Evolutionary conservation across 768 basidiomycete species (phyloP).

Genomic region (Cystobasidiopsis lactophilus): DNA sequence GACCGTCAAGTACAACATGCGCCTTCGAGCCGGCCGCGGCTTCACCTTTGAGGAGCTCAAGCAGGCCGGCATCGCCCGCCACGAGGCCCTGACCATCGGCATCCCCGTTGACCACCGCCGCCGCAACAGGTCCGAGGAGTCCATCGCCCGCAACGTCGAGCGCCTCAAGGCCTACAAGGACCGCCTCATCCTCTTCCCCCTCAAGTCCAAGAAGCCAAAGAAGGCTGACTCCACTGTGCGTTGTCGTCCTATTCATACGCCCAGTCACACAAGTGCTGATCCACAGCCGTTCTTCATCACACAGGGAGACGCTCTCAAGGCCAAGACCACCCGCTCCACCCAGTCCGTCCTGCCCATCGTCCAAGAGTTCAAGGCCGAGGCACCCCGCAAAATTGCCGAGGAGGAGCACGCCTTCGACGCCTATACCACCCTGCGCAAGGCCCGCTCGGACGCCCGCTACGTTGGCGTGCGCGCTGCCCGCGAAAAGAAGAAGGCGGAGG

Average conservation of each 20-base stretch:
- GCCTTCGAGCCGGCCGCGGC: constrained; percentile 86
- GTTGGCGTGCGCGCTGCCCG: constrained; percentile 73
- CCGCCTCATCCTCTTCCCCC: constrained; percentile 86
- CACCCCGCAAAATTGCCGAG: constrained; percentile 74
- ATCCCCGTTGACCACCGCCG: constrained; percentile 93
- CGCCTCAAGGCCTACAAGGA: constrained; percentile 81
- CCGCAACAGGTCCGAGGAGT: constrained; percentile 89
- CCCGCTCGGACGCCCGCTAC: constrained; percentile 59
- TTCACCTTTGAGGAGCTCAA: constrained; percentile 88
- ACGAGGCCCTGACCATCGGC: constrained; percentile 78
- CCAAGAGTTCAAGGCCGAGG: constrained; percentile 43
- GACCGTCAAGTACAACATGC: constrained; percentile 94
- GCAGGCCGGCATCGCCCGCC: constrained; percentile 80
- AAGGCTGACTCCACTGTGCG: constrained; percentile 77
- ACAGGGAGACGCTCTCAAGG: constrained; percentile 62
- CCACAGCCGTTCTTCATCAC: neutral
- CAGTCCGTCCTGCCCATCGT: constrained; percentile 41
- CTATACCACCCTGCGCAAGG: constrained; percentile 63
- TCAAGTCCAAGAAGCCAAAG: constrained; percentile 68
- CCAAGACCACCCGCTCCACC: constrained; percentile 42
- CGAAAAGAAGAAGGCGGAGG: constrained; percentile 72
- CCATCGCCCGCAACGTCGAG: constrained; percentile 83
- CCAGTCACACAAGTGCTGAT: neutral
- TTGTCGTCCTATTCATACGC: constrained; percentile 16
- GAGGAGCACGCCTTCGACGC: constrained; percentile 79